Base-by-base conservation (phyloP, 129 eudicot genomes). In the Tanacetum coccineum region DNA sequence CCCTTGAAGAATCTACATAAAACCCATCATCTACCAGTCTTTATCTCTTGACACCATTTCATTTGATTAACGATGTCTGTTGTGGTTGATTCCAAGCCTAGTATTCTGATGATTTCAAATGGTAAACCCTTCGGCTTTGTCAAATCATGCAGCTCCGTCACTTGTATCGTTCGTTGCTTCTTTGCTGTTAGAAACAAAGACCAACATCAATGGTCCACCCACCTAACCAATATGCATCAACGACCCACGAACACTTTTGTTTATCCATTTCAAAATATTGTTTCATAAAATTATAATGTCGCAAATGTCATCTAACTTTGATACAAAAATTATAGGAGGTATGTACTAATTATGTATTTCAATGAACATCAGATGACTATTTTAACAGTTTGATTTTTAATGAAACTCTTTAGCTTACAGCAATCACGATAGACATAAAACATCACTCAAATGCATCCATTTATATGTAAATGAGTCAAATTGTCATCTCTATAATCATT, bases 131-230 rank as follows among this genome's bases (percentile, higher is more conserved):
- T 75, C 1, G 69, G 96, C 80, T 85, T 92, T 2, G 98, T 96
- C 47, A 92, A 82, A 74, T 92, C 98, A n/a, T 75, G 87, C 74
- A 92, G 70, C 73, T 92, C 98, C 87, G 88, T 90, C 32, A 92
- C 95, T 70, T 92, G 98, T 56, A 92, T 84, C 4, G 91, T 92
- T 67, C 96, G 72, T 59, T 88, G 98, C 81, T 79, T 88, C 81
- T 92, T 92, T 61, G 89, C 98, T 92, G 98, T 78, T 56, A 46
- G 72, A 63, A 78, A 70, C 62, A 71, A 53, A 68, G 18, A 51
- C 39, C 14, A 13, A 5, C 63, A 47, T 54, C 62, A 53, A 30
- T 52, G 4, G 26, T 9, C 1, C n/a, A n/a, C n/a, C n/a, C n/a
- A n/a, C n/a, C n/a, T n/a, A n/a, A n/a, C n/a, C n/a, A n/a, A n/a